Base-by-base conservation (phyloP, 2,329 filamentous ascomycete species). In the Gremmenia infestans region DNA sequence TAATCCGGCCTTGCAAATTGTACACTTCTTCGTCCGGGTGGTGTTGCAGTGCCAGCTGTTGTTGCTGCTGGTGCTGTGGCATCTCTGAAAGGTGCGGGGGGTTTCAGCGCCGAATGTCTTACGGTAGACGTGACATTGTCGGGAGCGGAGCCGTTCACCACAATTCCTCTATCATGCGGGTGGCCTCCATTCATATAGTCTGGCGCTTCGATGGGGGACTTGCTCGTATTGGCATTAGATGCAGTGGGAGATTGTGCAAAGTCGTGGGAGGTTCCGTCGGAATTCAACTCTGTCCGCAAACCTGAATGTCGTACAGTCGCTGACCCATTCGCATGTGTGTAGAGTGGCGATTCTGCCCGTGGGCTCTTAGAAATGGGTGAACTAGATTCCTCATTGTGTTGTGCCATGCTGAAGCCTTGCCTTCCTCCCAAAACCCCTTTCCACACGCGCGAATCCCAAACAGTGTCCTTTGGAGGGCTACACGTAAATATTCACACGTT, bases 1-100 rank as follows among this genome's bases (percentile, higher is more conserved):
- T 67, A 60, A 69, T 78, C 75, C 28, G 73, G 71, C 32, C 82
- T 79, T 2, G 81, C 83, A 68, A 95, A 94, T 64, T 94, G 89
- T 3, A 95, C 89, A 68, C 87, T 93, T 54, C 82, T 81, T 50
- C 83, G 76, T 19, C 78, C 65, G 4, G 68, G 65, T 7, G 68
- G 68, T 23, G 68, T 70, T 25, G 62, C 60, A 47, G 64, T 65
- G 23, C 67, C 68, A 17, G 64, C 52, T 8, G 35, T 52, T 28
- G 50, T 19, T n/a, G 61, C 45, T 48, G n/a, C 28, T 45, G 28
- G 45, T 25, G 61, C n/a, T 17, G 50, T 14, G 57, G 50, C 40
- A 59, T 64, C 37, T 37, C 42, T 55, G 40, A 50, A 17, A 7
- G 55, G 15, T 25, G 48, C 37, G 8, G 52, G 42, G 25, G 54